Base-by-base conservation (phyloP, 2,329 filamentous ascomycete species). In the Furcasterigmium sp. region DNA sequence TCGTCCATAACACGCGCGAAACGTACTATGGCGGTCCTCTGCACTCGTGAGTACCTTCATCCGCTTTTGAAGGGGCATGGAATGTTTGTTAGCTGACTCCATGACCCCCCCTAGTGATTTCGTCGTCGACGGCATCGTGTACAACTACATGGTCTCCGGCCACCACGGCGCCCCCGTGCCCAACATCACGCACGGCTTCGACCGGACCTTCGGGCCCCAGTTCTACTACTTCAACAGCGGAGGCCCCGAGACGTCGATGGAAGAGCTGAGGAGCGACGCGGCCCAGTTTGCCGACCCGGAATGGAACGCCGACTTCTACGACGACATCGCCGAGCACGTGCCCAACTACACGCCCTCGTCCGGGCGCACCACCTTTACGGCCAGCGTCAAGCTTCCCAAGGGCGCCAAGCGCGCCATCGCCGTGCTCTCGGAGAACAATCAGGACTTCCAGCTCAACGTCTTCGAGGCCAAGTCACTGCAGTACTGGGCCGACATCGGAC, bases 1-100 rank as follows among this genome's bases (percentile, higher is more conserved):
- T 84, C 13, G 76, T 84, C 1, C 78, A 80, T 72, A 82, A 82
- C 52, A 82, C 75, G 1, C 75, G 72, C 49, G 79, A 84, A 41
- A 80, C 77, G 0, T 82, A 81, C 51, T 82, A 75, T 53, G 76
- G 75, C 8, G 80, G 80, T 0, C 80, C 80, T 0, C 60, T 78
- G 3, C 78, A 83, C 56, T 82, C 78, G 0, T 41, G 21, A 34
- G 32, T 41, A 29, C 14, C 20, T 4, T 3, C 21, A 14, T 29
- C 21, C 6, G 9, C 13, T 15, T 8, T 10, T 38, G 7, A n/a
- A 8, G 15, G 19, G 3, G 11, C 2, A 14, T 7, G 18, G 10
- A 5, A 4, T 17, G 19, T 21, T n/a, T 23, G 19, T 4, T 37
- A 3, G 19, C 9, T 21, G 15, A 21, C 3, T 25, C 11, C 17